A percentile compares a stretch with the other conserved stretches of the same genome.
These are phyloP conservation scores for Sisymbrium irio DNA, from an alignment of 345 rosid genomes.

Conservation along the genomic window DNA sequence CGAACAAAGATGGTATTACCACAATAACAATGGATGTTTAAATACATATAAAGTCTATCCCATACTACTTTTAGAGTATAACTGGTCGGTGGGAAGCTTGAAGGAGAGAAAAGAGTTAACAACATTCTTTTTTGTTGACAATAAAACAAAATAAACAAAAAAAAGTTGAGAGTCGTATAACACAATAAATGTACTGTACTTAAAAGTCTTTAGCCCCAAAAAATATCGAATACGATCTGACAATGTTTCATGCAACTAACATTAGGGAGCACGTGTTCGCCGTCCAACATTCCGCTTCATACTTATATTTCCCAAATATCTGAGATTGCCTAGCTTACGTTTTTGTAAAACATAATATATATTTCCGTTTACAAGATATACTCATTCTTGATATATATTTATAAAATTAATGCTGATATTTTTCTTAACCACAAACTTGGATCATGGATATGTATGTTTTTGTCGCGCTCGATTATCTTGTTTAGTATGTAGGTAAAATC, in stretches of 20 bases:
- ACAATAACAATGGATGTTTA: not conserved
- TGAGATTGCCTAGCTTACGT: not conserved
- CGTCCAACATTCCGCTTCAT: not conserved
- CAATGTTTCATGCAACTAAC: not conserved
- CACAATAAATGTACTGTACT: not conserved
- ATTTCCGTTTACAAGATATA: not conserved
- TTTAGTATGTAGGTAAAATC: conserved; percentile 14
- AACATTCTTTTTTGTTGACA: not conserved
- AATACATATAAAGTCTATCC: not conserved
- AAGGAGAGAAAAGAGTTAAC: not conserved
- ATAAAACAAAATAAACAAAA: not conserved
- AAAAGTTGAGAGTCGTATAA: not conserved
- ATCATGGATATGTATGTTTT: conserved; percentile 5
- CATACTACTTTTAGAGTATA: not conserved
- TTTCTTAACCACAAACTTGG: not conserved
- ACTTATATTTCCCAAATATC: not conserved
- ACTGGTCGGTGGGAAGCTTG: no score
- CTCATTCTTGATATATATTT: not conserved
- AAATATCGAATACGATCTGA: not conserved
- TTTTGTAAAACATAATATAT: not conserved
- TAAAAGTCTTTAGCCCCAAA: no score
- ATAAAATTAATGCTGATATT: not conserved
- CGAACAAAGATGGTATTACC: not conserved
- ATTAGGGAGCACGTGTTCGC: not conserved
- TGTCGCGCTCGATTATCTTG: not conserved